These are phyloP conservation scores for Acanthamoeba castellanii DNA, from an alignment of 208 protist genomes.

Conservation along the genomic window DNA sequence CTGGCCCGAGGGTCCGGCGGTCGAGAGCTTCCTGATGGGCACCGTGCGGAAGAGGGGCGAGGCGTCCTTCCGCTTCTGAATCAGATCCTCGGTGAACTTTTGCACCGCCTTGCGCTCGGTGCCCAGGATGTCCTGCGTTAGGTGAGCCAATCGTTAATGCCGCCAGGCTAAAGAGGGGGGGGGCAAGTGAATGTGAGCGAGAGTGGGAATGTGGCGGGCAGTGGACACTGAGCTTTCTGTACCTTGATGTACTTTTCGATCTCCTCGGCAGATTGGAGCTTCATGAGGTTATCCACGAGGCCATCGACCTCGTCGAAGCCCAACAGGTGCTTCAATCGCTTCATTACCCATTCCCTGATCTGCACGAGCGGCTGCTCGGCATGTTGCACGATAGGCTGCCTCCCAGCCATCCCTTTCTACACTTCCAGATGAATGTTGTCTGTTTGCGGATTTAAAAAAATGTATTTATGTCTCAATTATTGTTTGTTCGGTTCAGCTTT, in stretches of 20 bases:
- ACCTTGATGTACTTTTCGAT: conserved; percentile 49
- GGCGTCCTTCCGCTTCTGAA: conserved; percentile 46
- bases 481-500: neutral
- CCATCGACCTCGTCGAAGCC: conserved; percentile 60
- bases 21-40: conserved; percentile 18
- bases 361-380: conserved; percentile 56
- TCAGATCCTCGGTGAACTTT: conserved; percentile 58
- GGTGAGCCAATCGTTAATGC: neutral
- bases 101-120: conserved; percentile 60
- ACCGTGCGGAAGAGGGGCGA: conserved; percentile 57
- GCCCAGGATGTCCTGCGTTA: conserved; percentile 15
- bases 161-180: neutral
- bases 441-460: no score
- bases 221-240: neutral
- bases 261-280: conserved; percentile 18
- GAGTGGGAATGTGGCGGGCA: neutral
- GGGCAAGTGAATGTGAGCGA: neutral
- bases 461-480: no score
- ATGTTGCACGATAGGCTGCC: neutral
- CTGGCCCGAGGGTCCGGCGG: neutral
- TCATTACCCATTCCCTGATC: conserved; percentile 34
- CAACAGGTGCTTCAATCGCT: conserved; percentile 57
- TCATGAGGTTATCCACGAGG: conserved; percentile 49
- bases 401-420: conserved; percentile 3
- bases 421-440: no score